Base-by-base conservation (phyloP, 2,329 filamentous ascomycete genomes). In the Tolypocladium guangdongense region DNA sequence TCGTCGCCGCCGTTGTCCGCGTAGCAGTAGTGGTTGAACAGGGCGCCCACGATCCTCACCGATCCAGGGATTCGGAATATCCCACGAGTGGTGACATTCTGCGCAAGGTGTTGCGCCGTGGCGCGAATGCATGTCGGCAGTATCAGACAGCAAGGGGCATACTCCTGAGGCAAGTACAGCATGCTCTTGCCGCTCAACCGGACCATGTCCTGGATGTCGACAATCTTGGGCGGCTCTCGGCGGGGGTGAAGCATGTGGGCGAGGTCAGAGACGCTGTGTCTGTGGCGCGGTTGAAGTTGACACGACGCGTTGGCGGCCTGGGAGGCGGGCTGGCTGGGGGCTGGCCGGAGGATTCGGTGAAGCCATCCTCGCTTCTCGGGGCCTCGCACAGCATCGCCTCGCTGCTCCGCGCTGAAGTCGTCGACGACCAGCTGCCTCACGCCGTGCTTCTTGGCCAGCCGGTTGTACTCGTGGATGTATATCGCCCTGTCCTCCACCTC, bases 91-190 rank as follows among this genome's bases (percentile, higher is more conserved):
- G 72, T 69, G 0, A 71, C 69, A 57, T 85, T 69, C 49, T 84
- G 78, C 3, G 82, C 72, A 11, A 87, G 73, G 63, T 82, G 77
- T 57, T 86, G 80, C n/a, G 79, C 82, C 10, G 80, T 82, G 11
- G 84, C 83, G 46, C 83, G 80, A 49, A 87, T 74, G 58, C 83
- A 85, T 4, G 83, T 86, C 10, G 84, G 84, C 33, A 87, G 67
- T 20, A 78, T 68, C 30, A 87, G 67, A 27, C 77, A 75, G 20
- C 76, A 73, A 1, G 81, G 75, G 4, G 81, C 72, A 59, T 84
- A 80, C 52, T 83, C 81, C 3, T 71, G 58, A 1, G 83, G 82
- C 10, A 87, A 69, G 59, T 82, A 80, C 49, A 87, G 68, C 33
- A 79, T 67, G 62, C 81, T 84, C 63, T 80, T 81, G 38, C 84